phyloP scores from a whole-genome alignment of 2,329 filamentous ascomycete genomes.

The Aureobasidium sp. region DNA sequence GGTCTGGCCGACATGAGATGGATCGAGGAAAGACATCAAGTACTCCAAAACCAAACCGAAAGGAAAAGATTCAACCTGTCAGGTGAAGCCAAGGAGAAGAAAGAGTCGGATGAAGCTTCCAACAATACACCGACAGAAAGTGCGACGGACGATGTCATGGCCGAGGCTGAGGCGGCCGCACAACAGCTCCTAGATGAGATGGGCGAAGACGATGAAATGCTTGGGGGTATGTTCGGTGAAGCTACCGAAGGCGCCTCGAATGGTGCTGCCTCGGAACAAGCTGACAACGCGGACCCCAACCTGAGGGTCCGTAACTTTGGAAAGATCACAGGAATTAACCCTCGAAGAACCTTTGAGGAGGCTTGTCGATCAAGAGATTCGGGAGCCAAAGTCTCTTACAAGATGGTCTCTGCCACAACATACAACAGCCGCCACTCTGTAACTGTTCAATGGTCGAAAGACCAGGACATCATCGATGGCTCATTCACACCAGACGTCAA shows the following conservation, averaged over 20 bases:
- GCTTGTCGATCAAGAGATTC: conserved; percentile 78
- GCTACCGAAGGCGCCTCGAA: conserved; percentile 9
- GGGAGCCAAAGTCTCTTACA: conserved; percentile 59
- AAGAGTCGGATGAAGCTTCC: background rate
- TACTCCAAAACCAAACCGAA: conserved; percentile 35
- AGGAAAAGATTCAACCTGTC: conserved; percentile 25
- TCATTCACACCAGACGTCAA: conserved; percentile 37
- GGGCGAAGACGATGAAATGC: conserved; percentile 48
- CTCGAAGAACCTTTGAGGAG: conserved; percentile 73
- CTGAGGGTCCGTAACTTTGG: conserved; percentile 74
- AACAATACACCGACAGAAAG: conserved; percentile 2
- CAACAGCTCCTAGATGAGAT: conserved; percentile 29
- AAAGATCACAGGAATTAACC: conserved; percentile 69
- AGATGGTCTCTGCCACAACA: conserved; percentile 61
- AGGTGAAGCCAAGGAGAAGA: conserved; percentile 13
- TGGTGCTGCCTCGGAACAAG: conserved; percentile 14
- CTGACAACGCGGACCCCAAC: conserved; percentile 32
- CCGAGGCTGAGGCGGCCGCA: conserved; percentile 37
- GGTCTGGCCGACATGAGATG: conserved; percentile 41
- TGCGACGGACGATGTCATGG: conserved; percentile 42
- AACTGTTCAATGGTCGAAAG: conserved; percentile 70
- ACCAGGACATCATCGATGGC: conserved; percentile 49
- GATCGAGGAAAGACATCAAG: conserved; percentile 36
- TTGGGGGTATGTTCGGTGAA: conserved; percentile 53
- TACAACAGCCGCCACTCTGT: conserved; percentile 73